These are phyloP conservation scores for Eragrostis curvula DNA, from an alignment of 176 grass and related monocot species.

Conservation along the genomic window DNA sequence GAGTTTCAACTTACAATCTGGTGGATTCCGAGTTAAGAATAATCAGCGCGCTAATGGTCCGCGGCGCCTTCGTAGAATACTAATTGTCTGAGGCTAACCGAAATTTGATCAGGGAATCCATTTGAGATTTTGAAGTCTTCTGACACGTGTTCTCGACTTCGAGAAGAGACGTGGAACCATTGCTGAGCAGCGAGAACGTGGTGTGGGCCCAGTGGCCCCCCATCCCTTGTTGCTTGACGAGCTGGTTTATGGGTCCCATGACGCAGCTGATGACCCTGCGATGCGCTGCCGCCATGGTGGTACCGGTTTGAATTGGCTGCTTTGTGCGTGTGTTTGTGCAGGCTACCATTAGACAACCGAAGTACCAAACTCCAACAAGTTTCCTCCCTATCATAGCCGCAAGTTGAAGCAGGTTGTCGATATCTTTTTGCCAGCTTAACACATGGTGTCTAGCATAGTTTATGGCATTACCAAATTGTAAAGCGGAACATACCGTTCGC, in stretches of 20 bases:
- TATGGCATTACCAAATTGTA: background rate
- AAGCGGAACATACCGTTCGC: background rate
- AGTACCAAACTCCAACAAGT: background rate
- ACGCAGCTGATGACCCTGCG: background rate
- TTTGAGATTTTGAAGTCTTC: background rate
- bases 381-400: slow-evolving; percentile 1
- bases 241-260: slow-evolving; percentile 12
- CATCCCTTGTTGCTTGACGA: background rate
- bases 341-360: slow-evolving; percentile 5
- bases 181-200: slow-evolving; percentile 23
- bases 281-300: background rate
- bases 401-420: slow-evolving; percentile 20
- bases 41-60: background rate
- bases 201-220: background rate
- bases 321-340: slow-evolving; percentile 2
- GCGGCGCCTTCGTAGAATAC: no score
- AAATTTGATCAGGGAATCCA: background rate
- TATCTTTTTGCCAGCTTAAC: slow-evolving; percentile 33
- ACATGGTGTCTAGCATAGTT: background rate
- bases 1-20: background rate
- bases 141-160: background rate
- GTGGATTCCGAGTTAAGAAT: background rate
- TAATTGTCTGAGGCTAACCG: background rate
- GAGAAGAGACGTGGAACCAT: slow-evolving; percentile 14
- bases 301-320: background rate